phyloP scores from a whole-genome alignment of 257 asterid species.

The Nicotiana tabacum region DNA sequence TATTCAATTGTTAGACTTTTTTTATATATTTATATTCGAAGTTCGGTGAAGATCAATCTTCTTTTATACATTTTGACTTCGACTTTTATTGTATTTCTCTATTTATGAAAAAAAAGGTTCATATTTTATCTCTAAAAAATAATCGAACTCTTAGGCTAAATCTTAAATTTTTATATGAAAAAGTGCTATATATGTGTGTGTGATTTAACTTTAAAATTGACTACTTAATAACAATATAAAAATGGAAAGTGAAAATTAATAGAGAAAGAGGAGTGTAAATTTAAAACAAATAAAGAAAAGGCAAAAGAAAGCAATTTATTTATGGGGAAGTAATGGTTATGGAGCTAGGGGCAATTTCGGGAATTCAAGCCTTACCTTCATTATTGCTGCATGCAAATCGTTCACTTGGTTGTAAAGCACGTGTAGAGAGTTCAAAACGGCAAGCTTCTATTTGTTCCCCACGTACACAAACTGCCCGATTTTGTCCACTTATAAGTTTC shows the following conservation, averaged over 20 bases:
- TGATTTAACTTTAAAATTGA: not conserved
- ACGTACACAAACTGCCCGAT: not conserved
- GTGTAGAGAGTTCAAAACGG: not conserved
- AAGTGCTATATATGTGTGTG: not conserved
- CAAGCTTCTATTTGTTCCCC: not conserved
- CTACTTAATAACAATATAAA: too few species aligned
- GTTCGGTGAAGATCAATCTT: too few species aligned
- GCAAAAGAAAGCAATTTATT: not conserved
- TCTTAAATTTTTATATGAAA: too few species aligned
- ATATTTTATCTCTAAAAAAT: too few species aligned
- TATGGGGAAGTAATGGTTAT: not conserved
- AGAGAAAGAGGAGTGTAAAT: not conserved
- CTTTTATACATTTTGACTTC: too few species aligned
- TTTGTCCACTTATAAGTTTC: not conserved
- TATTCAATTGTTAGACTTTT: too few species aligned
- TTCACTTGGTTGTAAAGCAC: not conserved
- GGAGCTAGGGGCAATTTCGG: not conserved
- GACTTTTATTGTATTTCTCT: too few species aligned
- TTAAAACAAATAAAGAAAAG: not conserved
- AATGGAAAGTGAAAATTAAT: too few species aligned
- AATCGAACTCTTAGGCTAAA: too few species aligned
- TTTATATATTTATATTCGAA: too few species aligned
- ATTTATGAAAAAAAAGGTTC: too few species aligned
- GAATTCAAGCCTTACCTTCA: not conserved
- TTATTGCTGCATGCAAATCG: slow-evolving; percentile 4